phyloP scores from a whole-genome alignment of 83 land plant species.

The Thuja plicata region DNA sequence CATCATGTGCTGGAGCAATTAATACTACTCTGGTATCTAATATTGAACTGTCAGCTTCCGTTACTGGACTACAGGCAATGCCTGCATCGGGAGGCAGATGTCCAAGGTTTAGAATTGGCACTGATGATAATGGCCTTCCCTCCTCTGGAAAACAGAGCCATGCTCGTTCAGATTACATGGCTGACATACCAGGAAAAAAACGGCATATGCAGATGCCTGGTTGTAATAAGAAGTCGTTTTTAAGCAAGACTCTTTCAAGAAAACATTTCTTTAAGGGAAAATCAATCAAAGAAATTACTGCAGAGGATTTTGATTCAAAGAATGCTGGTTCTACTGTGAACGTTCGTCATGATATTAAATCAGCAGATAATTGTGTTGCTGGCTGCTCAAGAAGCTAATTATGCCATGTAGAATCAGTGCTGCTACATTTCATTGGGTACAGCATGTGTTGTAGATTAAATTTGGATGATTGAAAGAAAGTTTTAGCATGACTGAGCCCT shows the following conservation, averaged over 20 bases:
- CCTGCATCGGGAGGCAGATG: neutral
- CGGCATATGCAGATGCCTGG: slow-evolving; percentile 13
- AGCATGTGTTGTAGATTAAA: slow-evolving; percentile 13
- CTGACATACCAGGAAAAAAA: slow-evolving; percentile 12
- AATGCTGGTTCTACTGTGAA: slow-evolving; percentile 7
- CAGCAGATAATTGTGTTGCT: slow-evolving; percentile 6
- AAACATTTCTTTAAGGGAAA: slow-evolving; percentile 16
- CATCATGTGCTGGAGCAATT: slow-evolving; percentile 23
- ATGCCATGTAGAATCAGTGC: neutral
- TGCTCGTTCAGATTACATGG: slow-evolving; percentile 8
- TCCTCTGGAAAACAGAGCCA: slow-evolving; percentile 3
- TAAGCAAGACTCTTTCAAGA: slow-evolving; percentile 15
- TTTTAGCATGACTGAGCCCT: neutral
- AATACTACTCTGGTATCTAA: neutral
- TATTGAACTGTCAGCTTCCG: neutral
- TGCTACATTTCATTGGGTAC: neutral
- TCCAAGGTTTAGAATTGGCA: slow-evolving; percentile 5
- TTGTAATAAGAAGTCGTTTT: slow-evolving; percentile 8
- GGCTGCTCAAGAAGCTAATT: slow-evolving; percentile 7
- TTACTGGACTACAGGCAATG: slow-evolving; percentile 3
- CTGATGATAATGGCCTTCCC: neutral
- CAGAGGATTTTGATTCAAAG: slow-evolving; percentile 6
- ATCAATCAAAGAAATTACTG: neutral
- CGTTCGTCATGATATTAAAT: neutral
- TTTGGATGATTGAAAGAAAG: neutral